phyloP scores from a whole-genome alignment of 768 basidiomycete species.

The Lactarius pseudohatsudake region DNA sequence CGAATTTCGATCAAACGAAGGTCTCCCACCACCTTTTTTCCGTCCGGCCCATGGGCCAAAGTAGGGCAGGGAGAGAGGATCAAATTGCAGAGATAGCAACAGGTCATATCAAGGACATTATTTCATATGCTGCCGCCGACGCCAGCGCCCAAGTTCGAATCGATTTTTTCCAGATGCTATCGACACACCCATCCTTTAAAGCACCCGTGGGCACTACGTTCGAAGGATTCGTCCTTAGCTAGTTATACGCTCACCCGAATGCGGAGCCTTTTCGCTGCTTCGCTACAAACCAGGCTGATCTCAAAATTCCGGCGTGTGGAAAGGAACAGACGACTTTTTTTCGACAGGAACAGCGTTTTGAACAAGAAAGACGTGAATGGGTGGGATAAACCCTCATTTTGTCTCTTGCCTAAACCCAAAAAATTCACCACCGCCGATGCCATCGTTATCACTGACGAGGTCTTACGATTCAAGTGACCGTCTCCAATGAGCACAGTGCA shows the following conservation, averaged over 20 bases:
- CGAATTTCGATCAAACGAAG: neutral
- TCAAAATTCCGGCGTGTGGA: neutral
- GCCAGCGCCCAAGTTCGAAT: neutral
- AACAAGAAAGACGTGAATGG: too few relatives aligned
- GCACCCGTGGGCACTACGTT: neutral
- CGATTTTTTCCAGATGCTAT: neutral
- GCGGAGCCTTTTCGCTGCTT: neutral
- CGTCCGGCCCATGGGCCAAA: neutral
- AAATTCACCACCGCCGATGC: too few relatives aligned
- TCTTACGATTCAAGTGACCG: too few relatives aligned
- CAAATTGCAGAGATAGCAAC: neutral
- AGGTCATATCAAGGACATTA: neutral
- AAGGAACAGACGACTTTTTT: neutral
- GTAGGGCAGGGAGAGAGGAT: accelerated
- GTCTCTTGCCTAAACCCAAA: too few relatives aligned
- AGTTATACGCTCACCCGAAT: neutral
- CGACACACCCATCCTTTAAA: neutral
- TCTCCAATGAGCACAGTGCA: too few relatives aligned
- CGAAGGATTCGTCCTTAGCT: neutral
- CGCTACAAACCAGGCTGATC: too few relatives aligned
- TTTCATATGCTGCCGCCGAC: neutral
- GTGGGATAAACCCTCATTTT: too few relatives aligned
- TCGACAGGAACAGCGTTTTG: too few relatives aligned
- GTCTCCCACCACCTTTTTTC: neutral
- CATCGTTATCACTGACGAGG: too few relatives aligned